phyloP scores from a whole-genome alignment of 2,329 filamentous ascomycete species.

The Bipolaris oryzae region DNA sequence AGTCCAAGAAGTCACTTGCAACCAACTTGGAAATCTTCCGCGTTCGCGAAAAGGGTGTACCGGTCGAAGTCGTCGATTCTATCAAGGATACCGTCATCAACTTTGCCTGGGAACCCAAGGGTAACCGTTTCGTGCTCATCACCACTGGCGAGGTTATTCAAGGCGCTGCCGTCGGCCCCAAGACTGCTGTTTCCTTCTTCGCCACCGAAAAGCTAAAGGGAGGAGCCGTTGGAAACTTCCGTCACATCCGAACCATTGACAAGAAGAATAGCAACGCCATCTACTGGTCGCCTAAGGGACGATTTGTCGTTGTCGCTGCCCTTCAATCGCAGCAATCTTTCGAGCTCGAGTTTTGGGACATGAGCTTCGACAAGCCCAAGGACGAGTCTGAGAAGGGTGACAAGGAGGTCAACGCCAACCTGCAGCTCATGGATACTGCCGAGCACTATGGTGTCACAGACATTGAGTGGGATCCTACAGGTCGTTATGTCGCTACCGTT shows the following conservation, averaged over 20 bases:
- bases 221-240: slow-evolving; percentile 84
- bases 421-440: slow-evolving; percentile 89
- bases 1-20: slow-evolving; percentile 97
- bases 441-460: slow-evolving; percentile 99
- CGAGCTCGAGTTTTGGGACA: slow-evolving; percentile 95
- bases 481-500: slow-evolving; percentile 91
- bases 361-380: slow-evolving; percentile 78
- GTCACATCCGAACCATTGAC: slow-evolving; percentile 90
- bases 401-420: slow-evolving; percentile 92
- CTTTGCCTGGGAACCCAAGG: slow-evolving; percentile 99
- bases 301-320: slow-evolving; percentile 93
- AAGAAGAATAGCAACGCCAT: slow-evolving; percentile 99
- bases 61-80: slow-evolving; percentile 95
- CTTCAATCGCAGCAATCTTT: slow-evolving; percentile 92
- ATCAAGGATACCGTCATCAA: slow-evolving; percentile 99
- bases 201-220: slow-evolving; percentile 94
- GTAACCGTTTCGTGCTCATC: slow-evolving; percentile 95
- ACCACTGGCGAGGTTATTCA: slow-evolving; percentile 84
- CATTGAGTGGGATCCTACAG: slow-evolving; percentile 96
- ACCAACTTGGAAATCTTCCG: slow-evolving; percentile 99
- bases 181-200: slow-evolving; percentile 96
- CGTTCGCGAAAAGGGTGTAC: slow-evolving; percentile 94
- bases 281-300: slow-evolving; percentile 96
- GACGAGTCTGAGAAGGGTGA: slow-evolving; percentile 92
- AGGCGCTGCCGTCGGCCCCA: slow-evolving; percentile 82